phyloP scores from a whole-genome alignment of 768 basidiomycete genomes.

The Calocera viscosa region DNA sequence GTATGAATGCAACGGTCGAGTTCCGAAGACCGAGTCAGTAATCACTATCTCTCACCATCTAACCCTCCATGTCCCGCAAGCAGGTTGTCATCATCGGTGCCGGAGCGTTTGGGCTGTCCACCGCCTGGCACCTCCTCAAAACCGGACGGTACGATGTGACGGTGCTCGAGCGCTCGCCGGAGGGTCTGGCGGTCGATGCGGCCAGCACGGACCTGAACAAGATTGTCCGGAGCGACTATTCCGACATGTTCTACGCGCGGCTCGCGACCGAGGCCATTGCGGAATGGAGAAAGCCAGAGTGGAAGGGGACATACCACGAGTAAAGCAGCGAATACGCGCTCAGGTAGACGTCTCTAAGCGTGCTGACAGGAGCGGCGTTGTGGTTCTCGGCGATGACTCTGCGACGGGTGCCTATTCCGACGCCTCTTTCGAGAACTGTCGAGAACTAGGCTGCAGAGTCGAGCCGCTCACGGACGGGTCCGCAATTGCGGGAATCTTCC shows the following conservation, averaged over 20 bases:
- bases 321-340: constrained; percentile 12
- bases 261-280: constrained; percentile 25
- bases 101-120: constrained; percentile 29
- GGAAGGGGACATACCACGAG: constrained; percentile 25
- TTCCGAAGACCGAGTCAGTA: too few species aligned
- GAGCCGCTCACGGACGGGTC: constrained; percentile 30
- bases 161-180: constrained; percentile 25
- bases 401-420: constrained; percentile 36
- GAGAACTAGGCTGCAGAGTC: constrained; percentile 42
- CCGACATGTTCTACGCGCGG: constrained; percentile 16
- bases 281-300: constrained; percentile 26
- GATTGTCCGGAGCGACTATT: constrained; percentile 3
- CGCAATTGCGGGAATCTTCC: constrained; percentile 39
- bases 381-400: constrained; percentile 36
- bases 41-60: neutral
- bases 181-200: constrained; percentile 28
- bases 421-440: constrained; percentile 51
- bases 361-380: constrained; percentile 49
- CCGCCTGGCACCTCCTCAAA: constrained; percentile 27
- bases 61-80: neutral
- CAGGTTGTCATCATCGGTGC: constrained; percentile 20
- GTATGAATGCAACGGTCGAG: too few species aligned
- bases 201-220: constrained; percentile 21
- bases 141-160: constrained; percentile 22
- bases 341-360: neutral